These are phyloP conservation scores for Golubevia pallescens DNA, from an alignment of 1,284 basidiomycete genomes.

Conservation along the genomic window DNA sequence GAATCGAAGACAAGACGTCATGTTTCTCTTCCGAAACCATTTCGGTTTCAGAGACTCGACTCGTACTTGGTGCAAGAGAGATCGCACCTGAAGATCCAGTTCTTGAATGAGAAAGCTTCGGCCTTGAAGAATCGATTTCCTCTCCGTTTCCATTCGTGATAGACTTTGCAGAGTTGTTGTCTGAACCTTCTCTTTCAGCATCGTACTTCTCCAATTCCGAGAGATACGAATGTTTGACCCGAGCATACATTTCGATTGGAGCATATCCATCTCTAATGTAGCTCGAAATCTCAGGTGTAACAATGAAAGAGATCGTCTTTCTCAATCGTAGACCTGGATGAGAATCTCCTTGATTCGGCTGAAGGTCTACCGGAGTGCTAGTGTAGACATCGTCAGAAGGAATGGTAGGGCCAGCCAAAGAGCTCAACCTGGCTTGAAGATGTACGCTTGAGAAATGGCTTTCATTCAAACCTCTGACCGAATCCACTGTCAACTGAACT, in stretches of 20 bases:
- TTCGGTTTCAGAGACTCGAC: slow-evolving; percentile 74
- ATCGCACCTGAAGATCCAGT: background rate
- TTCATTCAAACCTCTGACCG: slow-evolving; percentile 28
- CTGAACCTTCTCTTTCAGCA: slow-evolving; percentile 4
- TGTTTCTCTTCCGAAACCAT: slow-evolving; percentile 87
- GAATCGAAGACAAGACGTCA: slow-evolving; percentile 83
- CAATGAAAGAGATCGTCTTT: slow-evolving; percentile 39
- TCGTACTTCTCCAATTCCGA: slow-evolving; percentile 31
- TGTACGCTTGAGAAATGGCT: slow-evolving; percentile 28
- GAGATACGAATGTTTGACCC: slow-evolving; percentile 24
- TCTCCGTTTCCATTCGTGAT: background rate
- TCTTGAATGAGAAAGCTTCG: no score
- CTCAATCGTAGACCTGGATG: slow-evolving; percentile 29
- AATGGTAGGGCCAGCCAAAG: slow-evolving; percentile 32
- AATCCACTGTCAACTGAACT: slow-evolving; percentile 40
- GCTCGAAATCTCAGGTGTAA: slow-evolving; percentile 27
- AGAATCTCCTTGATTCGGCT: slow-evolving; percentile 20
- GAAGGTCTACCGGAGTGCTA: slow-evolving; percentile 32
- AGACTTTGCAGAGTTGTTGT: no score
- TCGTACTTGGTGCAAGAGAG: background rate
- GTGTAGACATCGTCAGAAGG: slow-evolving; percentile 40
- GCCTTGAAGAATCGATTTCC: background rate
- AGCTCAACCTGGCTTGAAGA: slow-evolving; percentile 41
- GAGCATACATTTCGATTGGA: slow-evolving; percentile 43
- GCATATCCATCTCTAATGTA: slow-evolving; percentile 26